Evolutionary conservation across 2,329 filamentous ascomycete genomes (phyloP).

Genomic region (Penicillium sp.): DNA sequence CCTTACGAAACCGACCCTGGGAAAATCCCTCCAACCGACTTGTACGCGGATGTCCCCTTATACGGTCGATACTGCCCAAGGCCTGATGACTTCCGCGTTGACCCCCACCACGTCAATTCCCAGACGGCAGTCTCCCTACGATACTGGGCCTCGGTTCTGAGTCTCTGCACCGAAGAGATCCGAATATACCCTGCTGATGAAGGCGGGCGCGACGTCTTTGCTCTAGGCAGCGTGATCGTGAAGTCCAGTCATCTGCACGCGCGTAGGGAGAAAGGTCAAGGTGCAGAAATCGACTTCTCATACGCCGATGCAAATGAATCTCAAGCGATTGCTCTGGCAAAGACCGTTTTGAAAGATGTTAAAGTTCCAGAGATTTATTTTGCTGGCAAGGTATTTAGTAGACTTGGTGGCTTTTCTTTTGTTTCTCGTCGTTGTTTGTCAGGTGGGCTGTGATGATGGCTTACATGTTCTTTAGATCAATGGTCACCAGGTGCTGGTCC

Average conservation of each 20-base stretch:
- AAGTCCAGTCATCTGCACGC: constrained; percentile 35
- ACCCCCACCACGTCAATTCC: background rate
- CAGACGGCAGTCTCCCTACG: background rate
- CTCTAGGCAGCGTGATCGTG: constrained; percentile 37
- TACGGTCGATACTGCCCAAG: background rate
- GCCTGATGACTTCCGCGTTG: background rate
- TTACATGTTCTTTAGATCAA: constrained; percentile 28
- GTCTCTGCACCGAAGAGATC: constrained; percentile 23
- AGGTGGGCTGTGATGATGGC: background rate
- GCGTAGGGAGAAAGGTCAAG: background rate
- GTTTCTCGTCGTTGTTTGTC: background rate
- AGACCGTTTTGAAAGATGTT: constrained; percentile 21
- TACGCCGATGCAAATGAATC: constrained; percentile 41
- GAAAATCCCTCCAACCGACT: background rate
- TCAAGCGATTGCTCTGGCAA: constrained; percentile 30
- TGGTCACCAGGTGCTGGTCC: constrained; percentile 32
- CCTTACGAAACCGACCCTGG: background rate
- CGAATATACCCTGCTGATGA: constrained; percentile 31
- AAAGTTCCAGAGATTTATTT: constrained; percentile 30
- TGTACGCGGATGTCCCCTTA: background rate
- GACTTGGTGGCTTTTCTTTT: too few relatives aligned
- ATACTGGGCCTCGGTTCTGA: constrained; percentile 30
- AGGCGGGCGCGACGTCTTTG: constrained; percentile 40
- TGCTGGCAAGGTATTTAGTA: background rate
- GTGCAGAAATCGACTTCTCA: constrained; percentile 31